phyloP scores from a whole-genome alignment of 1,284 basidiomycete species.

The Chiua sp. region DNA sequence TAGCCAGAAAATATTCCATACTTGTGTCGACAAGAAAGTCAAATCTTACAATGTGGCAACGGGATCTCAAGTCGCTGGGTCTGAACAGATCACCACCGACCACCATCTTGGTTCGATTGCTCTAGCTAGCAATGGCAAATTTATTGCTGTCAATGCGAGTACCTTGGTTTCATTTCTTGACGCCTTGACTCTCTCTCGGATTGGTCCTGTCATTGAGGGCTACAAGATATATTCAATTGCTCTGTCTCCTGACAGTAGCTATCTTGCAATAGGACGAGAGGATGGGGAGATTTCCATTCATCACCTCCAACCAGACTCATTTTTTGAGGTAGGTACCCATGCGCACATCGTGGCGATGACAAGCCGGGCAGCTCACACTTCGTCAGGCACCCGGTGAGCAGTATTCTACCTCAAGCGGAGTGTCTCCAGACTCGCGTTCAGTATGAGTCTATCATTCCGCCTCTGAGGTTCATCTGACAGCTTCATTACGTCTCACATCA shows the following conservation, averaged over 20 bases:
- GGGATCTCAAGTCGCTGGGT: neutral
- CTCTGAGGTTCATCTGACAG: too few relatives aligned
- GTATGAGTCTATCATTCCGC: too few relatives aligned
- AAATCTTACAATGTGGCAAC: neutral
- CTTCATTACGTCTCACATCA: too few relatives aligned
- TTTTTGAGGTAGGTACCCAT: too few relatives aligned
- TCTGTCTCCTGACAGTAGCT: constrained; percentile 7
- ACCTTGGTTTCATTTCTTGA: constrained; percentile 15
- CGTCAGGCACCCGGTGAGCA: too few relatives aligned
- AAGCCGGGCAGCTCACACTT: too few relatives aligned
- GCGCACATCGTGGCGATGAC: too few relatives aligned
- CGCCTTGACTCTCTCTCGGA: neutral
- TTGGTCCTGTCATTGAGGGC: constrained; percentile 4
- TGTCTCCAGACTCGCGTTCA: too few relatives aligned
- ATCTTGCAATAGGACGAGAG: constrained; percentile 7
- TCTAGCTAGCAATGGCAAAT: neutral
- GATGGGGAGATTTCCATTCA: constrained; percentile 13
- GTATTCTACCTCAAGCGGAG: too few relatives aligned
- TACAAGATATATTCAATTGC: constrained; percentile 7
- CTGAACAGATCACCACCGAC: neutral
- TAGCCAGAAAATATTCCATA: neutral
- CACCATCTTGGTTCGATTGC: neutral
- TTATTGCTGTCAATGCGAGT: neutral
- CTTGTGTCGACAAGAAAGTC: too few relatives aligned
- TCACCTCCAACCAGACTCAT: constrained; percentile 15